phyloP scores from a whole-genome alignment of 2,329 filamentous ascomycete species.

The Ascochyta viciae-villosae region DNA sequence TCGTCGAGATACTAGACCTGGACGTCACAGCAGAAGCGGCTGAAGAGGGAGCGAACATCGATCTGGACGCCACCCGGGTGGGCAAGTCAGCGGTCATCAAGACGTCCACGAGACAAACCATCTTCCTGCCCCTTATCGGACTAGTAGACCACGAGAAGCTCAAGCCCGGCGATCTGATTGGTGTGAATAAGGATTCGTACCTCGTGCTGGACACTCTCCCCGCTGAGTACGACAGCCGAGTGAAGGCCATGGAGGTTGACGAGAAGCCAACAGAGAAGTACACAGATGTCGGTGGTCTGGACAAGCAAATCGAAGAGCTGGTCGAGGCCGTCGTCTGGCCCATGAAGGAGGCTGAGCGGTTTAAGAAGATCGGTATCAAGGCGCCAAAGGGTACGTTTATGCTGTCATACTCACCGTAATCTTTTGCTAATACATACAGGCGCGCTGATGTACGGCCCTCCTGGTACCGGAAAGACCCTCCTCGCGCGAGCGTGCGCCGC shows the following conservation, averaged over 20 bases:
- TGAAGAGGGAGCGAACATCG: constrained; percentile 98
- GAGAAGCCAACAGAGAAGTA: constrained; percentile 99
- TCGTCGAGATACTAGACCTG: constrained; percentile 94
- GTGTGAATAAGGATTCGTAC: constrained; percentile 99
- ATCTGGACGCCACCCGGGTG: constrained; percentile 93
- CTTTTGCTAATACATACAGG: constrained; percentile 55
- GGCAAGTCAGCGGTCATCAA: constrained; percentile 99
- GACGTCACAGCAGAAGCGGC: constrained; percentile 95
- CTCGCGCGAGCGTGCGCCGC: constrained; percentile 95
- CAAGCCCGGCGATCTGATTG: constrained; percentile 95
- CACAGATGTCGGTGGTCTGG: constrained; percentile 93
- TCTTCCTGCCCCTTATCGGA: constrained; percentile 96
- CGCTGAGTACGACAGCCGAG: constrained; percentile 96
- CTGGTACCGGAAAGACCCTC: constrained; percentile 88
- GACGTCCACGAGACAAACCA: constrained; percentile 97
- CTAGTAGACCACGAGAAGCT: constrained; percentile 94
- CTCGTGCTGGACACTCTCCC: constrained; percentile 95
- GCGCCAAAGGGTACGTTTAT: constrained; percentile 83
- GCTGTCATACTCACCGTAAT: background rate
- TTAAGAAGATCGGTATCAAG: constrained; percentile 99
- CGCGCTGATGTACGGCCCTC: constrained; percentile 96
- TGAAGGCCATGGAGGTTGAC: constrained; percentile 99
- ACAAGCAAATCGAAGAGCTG: constrained; percentile 99
- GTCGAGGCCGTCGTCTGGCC: constrained; percentile 99
- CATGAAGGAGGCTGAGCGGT: constrained; percentile 98